These are phyloP conservation scores for Lentinula lateritia DNA, from an alignment of 768 basidiomycete species.

Conservation along the genomic window DNA sequence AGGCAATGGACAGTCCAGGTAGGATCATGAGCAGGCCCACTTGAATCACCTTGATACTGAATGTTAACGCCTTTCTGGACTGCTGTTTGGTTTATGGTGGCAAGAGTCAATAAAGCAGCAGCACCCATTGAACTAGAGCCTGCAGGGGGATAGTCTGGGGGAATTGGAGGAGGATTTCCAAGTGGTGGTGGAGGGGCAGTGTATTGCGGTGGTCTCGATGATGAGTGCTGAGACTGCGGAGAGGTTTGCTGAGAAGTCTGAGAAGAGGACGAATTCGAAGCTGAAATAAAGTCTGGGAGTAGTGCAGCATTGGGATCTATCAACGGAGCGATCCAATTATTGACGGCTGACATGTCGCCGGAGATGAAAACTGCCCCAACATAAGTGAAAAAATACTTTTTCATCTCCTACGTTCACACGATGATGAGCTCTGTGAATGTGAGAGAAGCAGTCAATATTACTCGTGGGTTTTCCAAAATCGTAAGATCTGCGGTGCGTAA, in stretches of 20 bases:
- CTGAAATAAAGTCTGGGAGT: slow-evolving; percentile 13
- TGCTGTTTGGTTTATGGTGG: slow-evolving; percentile 50
- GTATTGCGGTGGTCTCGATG: slow-evolving; percentile 1
- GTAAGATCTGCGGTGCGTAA: background rate
- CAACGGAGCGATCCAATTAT: slow-evolving; percentile 35
- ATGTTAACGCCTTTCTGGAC: slow-evolving; percentile 37
- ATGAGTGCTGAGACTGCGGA: background rate
- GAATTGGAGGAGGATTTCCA: slow-evolving; percentile 11
- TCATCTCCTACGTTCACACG: background rate
- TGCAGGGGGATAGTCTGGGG: slow-evolving; percentile 5
- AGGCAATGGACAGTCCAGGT: slow-evolving; percentile 51
- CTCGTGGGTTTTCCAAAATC: background rate
- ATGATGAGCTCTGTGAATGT: background rate
- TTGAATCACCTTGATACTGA: slow-evolving; percentile 37
- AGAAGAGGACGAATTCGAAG: background rate
- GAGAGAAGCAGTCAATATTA: background rate
- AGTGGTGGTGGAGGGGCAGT: slow-evolving; percentile 16
- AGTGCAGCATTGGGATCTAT: slow-evolving; percentile 23
- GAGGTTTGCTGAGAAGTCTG: too few relatives aligned
- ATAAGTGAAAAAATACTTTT: slow-evolving; percentile 35
- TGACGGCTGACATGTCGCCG: slow-evolving; percentile 27
- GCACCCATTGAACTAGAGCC: background rate
- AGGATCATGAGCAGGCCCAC: slow-evolving; percentile 49
- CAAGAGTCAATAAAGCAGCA: slow-evolving; percentile 29
- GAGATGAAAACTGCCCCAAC: slow-evolving; percentile 39